Evolutionary conservation across 306 rosid genomes (phyloP).

Genomic region (Cucumis hystrix): DNA sequence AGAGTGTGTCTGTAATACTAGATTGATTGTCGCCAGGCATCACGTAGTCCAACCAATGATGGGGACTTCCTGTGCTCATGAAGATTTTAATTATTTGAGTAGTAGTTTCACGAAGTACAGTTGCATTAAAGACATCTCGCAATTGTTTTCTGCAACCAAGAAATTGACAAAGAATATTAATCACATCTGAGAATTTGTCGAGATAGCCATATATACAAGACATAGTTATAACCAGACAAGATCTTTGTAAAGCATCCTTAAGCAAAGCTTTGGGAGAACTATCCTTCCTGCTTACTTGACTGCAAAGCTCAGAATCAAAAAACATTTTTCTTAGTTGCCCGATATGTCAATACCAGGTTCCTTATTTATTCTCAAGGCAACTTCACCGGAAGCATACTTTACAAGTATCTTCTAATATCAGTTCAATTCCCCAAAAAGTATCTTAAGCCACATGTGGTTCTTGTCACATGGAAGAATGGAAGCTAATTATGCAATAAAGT

Average conservation of each 20-base stretch:
- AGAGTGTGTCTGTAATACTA: constrained; percentile 14
- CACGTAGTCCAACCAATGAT: constrained; percentile 70
- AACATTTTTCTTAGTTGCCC: neutral
- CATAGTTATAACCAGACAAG: neutral
- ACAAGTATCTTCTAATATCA: neutral
- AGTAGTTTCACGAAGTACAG: constrained; percentile 46
- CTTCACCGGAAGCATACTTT: neutral
- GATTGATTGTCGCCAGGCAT: constrained; percentile 47
- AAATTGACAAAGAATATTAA: neutral
- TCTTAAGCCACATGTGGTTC: neutral
- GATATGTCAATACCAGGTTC: neutral
- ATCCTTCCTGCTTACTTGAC: neutral
- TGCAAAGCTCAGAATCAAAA: neutral
- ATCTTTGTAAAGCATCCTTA: neutral
- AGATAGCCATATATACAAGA: neutral
- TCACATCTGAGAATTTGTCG: neutral
- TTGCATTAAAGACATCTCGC: constrained; percentile 38
- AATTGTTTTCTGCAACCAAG: constrained; percentile 61
- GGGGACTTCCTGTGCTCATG: constrained; percentile 56
- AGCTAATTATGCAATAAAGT: neutral
- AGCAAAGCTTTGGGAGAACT: neutral
- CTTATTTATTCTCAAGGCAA: neutral
- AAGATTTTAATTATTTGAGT: constrained; percentile 50
- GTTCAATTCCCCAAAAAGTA: constrained; percentile 5
- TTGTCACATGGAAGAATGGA: constrained; percentile 3